A percentile compares a stretch with the other conserved stretches of the same genome.
Evolutionary conservation across 176 grass and related monocot genomes (phyloP).

Genomic region (Oryza glaberrima): DNA sequence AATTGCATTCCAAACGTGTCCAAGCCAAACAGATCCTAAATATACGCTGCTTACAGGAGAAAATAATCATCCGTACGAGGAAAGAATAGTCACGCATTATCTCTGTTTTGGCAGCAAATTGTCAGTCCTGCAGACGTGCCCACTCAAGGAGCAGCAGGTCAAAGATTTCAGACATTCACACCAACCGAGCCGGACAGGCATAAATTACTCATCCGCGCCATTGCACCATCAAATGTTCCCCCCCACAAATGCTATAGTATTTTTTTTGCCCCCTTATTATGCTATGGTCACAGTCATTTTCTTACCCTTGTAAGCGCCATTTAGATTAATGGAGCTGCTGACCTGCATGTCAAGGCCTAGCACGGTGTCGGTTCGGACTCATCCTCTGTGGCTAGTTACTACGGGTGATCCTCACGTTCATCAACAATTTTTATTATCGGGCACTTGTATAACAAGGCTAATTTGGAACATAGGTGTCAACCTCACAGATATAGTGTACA

Average conservation of each 20-base stretch:
- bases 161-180: constrained; percentile 26
- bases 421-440: too few species aligned
- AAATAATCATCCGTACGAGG: not conserved
- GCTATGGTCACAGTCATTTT: not conserved
- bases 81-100: not conserved
- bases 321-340: too few species aligned
- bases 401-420: too few species aligned
- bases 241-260: not conserved
- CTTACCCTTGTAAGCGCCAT: too few species aligned
- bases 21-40: too few species aligned
- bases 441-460: too few species aligned
- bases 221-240: not conserved
- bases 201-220: not conserved
- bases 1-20: too few species aligned
- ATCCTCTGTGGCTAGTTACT: too few species aligned
- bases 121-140: not conserved
- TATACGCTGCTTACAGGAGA: not conserved
- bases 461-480: too few species aligned
- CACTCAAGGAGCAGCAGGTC: not conserved
- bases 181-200: not conserved
- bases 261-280: not conserved
- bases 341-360: too few species aligned
- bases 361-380: too few species aligned
- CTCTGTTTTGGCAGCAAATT: not conserved
- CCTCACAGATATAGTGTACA: too few species aligned